A percentile compares a stretch with the other conserved stretches of the same genome.
These are phyloP conservation scores for Hericium alpestre DNA, from an alignment of 768 basidiomycete genomes.

Conservation along the genomic window DNA sequence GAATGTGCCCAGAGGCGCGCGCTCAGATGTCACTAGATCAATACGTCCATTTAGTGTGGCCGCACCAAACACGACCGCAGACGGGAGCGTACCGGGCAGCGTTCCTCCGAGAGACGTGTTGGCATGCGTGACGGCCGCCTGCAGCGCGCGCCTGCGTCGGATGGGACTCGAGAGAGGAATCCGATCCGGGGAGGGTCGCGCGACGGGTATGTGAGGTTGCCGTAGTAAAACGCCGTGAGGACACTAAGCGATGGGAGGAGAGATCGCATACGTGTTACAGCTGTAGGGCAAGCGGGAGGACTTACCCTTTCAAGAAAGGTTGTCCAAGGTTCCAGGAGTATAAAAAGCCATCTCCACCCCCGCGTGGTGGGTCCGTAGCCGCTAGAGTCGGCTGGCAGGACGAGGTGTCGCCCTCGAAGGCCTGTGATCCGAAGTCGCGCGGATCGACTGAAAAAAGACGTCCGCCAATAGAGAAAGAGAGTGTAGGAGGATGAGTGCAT, in stretches of 20 bases:
- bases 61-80: too few species aligned
- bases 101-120: too few species aligned
- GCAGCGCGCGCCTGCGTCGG: constrained; percentile 34
- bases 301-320: constrained; percentile 68
- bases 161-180: constrained; percentile 59
- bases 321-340: constrained; percentile 73
- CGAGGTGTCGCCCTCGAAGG: constrained; percentile 14
- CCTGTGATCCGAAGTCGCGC: constrained; percentile 51
- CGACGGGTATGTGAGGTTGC: constrained; percentile 60
- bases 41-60: too few species aligned
- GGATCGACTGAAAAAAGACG: constrained; percentile 64
- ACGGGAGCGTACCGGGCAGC: too few species aligned
- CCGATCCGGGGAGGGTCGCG: constrained; percentile 60
- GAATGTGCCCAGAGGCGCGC: too few species aligned
- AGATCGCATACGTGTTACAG: background rate
- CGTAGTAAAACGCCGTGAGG: constrained; percentile 59
- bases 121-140: constrained; percentile 16
- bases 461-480: constrained; percentile 62
- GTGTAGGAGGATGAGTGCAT: constrained; percentile 50
- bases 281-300: constrained; percentile 1
- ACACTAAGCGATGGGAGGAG: constrained; percentile 30
- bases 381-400: constrained; percentile 46
- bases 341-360: constrained; percentile 35
- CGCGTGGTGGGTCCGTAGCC: constrained; percentile 48
- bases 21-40: too few species aligned